Evolutionary conservation across 108 stramenopile species (phyloP).

Genomic region (Skeletonema potamos): DNA sequence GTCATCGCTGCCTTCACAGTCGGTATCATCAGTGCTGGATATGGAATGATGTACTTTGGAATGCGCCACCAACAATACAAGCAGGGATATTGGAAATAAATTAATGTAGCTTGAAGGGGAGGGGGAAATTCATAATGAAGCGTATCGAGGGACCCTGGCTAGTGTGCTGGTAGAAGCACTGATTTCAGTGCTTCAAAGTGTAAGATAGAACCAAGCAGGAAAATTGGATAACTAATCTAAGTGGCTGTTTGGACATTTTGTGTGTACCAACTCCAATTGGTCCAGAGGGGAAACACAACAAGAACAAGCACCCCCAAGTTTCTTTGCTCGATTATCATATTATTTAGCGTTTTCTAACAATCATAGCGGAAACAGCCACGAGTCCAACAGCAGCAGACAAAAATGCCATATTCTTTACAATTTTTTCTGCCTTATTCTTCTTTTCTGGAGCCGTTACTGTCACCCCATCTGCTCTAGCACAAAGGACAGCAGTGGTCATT

Average conservation of each 20-base stretch:
- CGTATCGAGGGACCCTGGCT: background rate
- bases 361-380: background rate
- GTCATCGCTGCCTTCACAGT: constrained; percentile 28
- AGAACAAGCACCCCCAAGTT: background rate
- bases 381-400: background rate
- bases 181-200: background rate
- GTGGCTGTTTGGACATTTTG: background rate
- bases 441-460: constrained; percentile 64
- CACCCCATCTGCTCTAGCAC: constrained; percentile 95
- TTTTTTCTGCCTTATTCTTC: background rate
- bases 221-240: background rate
- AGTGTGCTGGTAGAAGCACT: background rate
- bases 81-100: constrained; percentile 87
- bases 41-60: constrained; percentile 73
- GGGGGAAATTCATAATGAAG: background rate
- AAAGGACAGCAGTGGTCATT: constrained; percentile 97
- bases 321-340: background rate
- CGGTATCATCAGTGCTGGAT: constrained; percentile 48
- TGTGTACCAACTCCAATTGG: background rate
- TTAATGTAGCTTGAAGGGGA: background rate
- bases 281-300: background rate
- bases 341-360: background rate
- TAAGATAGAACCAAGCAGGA: background rate
- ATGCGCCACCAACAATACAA: constrained; percentile 81
- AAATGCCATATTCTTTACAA: background rate